A percentile compares a stretch with the other conserved stretches of the same genome.
Evolutionary conservation across 495 filamentous ascomycete species (phyloP).

Genomic region (Pseudevernia furfuracea): DNA sequence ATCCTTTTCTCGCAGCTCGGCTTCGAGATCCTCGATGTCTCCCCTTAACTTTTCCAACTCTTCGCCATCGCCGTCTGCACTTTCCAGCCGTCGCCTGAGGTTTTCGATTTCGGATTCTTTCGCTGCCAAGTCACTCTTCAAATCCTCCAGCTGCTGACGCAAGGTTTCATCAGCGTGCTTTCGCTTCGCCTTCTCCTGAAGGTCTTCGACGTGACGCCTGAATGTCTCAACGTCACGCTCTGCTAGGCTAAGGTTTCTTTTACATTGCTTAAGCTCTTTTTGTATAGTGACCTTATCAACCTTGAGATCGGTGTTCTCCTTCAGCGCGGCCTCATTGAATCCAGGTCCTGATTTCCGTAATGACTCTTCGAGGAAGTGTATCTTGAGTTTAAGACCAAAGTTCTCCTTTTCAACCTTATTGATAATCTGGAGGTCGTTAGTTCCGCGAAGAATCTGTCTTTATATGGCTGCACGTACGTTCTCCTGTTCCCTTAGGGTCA

Average conservation of each 20-base stretch:
- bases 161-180: conserved; percentile 60
- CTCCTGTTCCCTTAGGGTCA: conserved; percentile 89
- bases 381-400: conserved; percentile 95
- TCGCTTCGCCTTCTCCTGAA: conserved; percentile 68
- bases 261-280: conserved; percentile 72
- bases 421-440: conserved; percentile 62
- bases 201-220: conserved; percentile 65
- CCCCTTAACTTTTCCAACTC: conserved; percentile 56
- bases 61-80: conserved; percentile 42
- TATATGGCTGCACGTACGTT: conserved; percentile 45
- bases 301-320: conserved; percentile 93
- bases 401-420: conserved; percentile 93
- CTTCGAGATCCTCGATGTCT: conserved; percentile 61
- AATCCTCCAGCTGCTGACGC: conserved; percentile 52
- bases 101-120: conserved; percentile 47
- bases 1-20: conserved; percentile 58
- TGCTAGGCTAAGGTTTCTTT: conserved; percentile 66
- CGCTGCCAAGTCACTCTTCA: conserved; percentile 50
- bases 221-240: conserved; percentile 78
- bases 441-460: no score
- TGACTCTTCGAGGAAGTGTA: conserved; percentile 89
- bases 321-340: conserved; percentile 76
- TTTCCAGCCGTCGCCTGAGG: conserved; percentile 39
- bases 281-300: conserved; percentile 82
- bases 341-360: conserved; percentile 77